These are phyloP conservation scores for Capsicum baccatum DNA, from an alignment of 257 asterid species.

Conservation along the genomic window DNA sequence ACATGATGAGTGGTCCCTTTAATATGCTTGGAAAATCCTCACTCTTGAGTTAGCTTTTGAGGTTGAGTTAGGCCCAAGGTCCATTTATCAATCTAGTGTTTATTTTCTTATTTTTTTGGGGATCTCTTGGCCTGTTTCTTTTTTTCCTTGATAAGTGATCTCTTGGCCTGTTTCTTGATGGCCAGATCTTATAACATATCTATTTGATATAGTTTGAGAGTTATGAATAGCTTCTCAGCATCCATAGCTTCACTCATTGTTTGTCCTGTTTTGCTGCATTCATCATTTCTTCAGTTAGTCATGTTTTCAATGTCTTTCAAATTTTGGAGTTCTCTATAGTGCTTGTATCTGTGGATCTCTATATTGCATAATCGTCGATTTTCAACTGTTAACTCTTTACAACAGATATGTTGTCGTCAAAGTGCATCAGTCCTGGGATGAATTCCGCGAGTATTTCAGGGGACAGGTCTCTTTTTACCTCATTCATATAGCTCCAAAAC, in stretches of 20 bases:
- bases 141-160: background rate
- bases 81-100: background rate
- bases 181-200: background rate
- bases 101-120: background rate
- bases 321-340: background rate
- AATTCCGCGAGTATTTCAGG: slow-evolving; percentile 76
- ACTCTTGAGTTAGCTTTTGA: background rate
- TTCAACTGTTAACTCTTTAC: slow-evolving; percentile 51
- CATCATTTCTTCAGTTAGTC: background rate
- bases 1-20: background rate
- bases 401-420: slow-evolving; percentile 85
- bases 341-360: background rate
- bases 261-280: background rate
- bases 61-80: background rate
- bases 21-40: background rate
- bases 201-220: background rate
- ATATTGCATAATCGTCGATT: background rate
- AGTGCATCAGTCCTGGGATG: slow-evolving; percentile 87
- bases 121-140: background rate
- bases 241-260: background rate
- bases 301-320: background rate
- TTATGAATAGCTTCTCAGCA: background rate
- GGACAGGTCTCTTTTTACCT: slow-evolving; percentile 61
- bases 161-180: background rate
- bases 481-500: background rate